Evolutionary conservation across 306 rosid genomes (phyloP), one percentile per base, ranked within the genome.

Genomic region (Quercus engelmannii): DNA sequence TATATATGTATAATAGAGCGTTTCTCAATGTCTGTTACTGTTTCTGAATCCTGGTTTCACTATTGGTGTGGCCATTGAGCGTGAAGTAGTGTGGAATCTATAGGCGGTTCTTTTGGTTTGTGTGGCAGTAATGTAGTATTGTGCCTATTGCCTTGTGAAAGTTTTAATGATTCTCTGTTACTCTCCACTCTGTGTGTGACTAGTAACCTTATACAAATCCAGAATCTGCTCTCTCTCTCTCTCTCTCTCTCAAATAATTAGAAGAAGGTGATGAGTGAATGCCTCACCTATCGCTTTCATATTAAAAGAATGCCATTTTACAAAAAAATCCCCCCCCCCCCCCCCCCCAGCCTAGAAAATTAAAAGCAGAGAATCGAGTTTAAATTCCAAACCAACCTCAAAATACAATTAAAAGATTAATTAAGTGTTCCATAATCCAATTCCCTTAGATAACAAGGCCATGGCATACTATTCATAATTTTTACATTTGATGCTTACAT

Each of bases 41-140:
- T 57, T 55, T 71, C 25, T 26, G 46, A 41, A 8, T 41, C 46
- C 54, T 1, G 15, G 58, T 49, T 41, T 76, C 84, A 76, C 84
- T 70, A 4, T 51, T 54, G 73, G 57, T 81, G 80, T 71, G 81
- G 81, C 78, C 63, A 51, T 6, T 18, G 72, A 21, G 69, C n/a
- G 5, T 65, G 58, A 17, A 28, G 63, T 55, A 5, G 56, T 51
- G 70, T 55, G 21, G n/a, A 26, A 0, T 5, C 15, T 21, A 21
- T 58, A 20, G 30, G 14, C 26, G 15, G 69, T 28, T 15, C 23
- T 35, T 67, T 18, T 33, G 26, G 72, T 21, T 33, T 67, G 25
- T 67, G 21, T 28, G 8, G 70, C 18, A 28, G 46, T 28, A 18
- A 2, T 67, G 70, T 33, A 33, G 15, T 67, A 35, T 8, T 67